These are phyloP conservation scores for Trichoderma oligosporum DNA, from an alignment of 2,329 filamentous ascomycete species.

Conservation along the genomic window DNA sequence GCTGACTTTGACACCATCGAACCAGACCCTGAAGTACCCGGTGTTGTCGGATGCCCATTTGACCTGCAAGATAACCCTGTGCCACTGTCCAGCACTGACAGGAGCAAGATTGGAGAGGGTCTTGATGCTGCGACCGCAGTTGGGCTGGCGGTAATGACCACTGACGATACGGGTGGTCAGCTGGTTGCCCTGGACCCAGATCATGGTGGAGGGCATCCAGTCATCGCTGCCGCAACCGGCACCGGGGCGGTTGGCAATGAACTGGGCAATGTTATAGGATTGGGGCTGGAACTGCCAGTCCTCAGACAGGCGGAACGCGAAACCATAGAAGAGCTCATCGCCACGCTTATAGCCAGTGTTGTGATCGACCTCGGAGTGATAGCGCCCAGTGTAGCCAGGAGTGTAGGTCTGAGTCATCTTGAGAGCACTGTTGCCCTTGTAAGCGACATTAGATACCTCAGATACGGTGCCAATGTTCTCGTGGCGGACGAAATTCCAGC, in stretches of 20 bases:
- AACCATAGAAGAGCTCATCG: slow-evolving; percentile 48
- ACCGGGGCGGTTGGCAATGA: slow-evolving; percentile 47
- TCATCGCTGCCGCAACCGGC: slow-evolving; percentile 41
- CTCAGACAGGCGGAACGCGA: slow-evolving; percentile 46
- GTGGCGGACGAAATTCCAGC: slow-evolving; percentile 39
- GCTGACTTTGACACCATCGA: slow-evolving; percentile 43
- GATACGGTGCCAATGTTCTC: slow-evolving; percentile 43
- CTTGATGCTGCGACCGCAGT: slow-evolving; percentile 26
- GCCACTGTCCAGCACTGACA: slow-evolving; percentile 44
- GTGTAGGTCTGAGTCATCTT: slow-evolving; percentile 46
- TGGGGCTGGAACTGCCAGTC: slow-evolving; percentile 45
- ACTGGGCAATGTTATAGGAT: slow-evolving; percentile 48
- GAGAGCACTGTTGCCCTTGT: slow-evolving; percentile 38
- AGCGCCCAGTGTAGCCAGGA: slow-evolving; percentile 40
- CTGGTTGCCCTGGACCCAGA: slow-evolving; percentile 44
- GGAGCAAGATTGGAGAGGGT: slow-evolving; percentile 32
- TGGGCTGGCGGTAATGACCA: slow-evolving; percentile 27
- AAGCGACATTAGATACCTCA: slow-evolving; percentile 40
- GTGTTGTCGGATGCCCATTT: slow-evolving; percentile 43
- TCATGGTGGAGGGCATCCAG: slow-evolving; percentile 48
- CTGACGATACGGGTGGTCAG: slow-evolving; percentile 39
- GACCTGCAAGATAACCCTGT: slow-evolving; percentile 44
- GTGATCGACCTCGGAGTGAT: slow-evolving; percentile 47
- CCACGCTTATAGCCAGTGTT: slow-evolving; percentile 43
- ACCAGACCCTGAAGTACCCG: slow-evolving; percentile 46